Evolutionary conservation across 257 asterid genomes (phyloP).

Genomic region (Cordia subcordata): DNA sequence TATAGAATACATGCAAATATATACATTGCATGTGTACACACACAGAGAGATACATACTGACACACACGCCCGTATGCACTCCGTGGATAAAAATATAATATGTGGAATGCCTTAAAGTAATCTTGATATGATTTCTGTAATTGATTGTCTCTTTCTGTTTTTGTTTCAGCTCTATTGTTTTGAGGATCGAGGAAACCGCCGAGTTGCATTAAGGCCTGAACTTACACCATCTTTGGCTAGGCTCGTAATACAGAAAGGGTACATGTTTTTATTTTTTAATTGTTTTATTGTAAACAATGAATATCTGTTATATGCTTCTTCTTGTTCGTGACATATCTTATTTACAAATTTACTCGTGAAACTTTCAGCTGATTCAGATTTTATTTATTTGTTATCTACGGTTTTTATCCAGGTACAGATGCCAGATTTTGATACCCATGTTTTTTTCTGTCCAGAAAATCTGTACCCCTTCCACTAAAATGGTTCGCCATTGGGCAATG

Average conservation of each 20-base stretch:
- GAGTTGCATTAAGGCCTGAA: conserved; percentile 98
- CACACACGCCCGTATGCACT: no score
- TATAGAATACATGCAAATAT: no score
- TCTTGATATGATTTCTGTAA: background rate
- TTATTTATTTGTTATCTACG: conserved; percentile 28
- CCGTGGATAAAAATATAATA: background rate
- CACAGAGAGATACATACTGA: no score
- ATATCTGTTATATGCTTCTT: background rate
- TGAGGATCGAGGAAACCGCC: conserved; percentile 92
- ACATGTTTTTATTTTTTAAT: background rate
- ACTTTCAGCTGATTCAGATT: conserved; percentile 1
- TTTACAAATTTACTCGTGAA: conserved; percentile 2
- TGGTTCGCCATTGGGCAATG: conserved; percentile 99
- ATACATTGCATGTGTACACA: no score
- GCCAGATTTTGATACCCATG: conserved; percentile 53
- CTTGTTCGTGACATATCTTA: background rate
- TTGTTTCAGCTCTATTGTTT: conserved; percentile 80
- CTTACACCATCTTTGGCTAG: conserved; percentile 97
- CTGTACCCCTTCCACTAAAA: conserved; percentile 81
- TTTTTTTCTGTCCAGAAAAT: conserved; percentile 87
- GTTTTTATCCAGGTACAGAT: conserved; percentile 45
- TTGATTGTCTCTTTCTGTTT: conserved; percentile 1
- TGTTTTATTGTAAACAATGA: background rate
- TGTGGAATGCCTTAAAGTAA: background rate
- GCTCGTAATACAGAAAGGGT: conserved; percentile 98